phyloP scores from a whole-genome alignment of 164 flowering plant species.

The Stephania japonica region DNA sequence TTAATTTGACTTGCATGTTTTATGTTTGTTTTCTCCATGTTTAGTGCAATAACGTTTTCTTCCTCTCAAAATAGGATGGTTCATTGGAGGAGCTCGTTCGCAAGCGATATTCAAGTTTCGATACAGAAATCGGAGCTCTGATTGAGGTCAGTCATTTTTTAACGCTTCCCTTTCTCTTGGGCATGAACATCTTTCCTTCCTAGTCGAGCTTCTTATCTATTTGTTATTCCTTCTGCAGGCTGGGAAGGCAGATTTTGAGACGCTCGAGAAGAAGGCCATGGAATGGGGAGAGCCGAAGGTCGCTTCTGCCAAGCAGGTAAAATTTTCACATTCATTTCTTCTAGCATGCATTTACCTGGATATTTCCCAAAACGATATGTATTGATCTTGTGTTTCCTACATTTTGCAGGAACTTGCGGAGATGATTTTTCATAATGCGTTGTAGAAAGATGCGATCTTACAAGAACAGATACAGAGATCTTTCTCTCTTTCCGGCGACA shows the following conservation, averaged over 20 bases:
- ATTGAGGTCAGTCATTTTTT: constrained; percentile 50
- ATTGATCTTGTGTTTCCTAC: neutral
- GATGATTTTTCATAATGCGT: constrained; percentile 85
- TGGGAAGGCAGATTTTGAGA: constrained; percentile 87
- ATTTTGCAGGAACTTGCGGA: constrained; percentile 89
- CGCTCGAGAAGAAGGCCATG: constrained; percentile 72
- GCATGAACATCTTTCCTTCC: neutral
- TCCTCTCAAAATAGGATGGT: constrained; percentile 52
- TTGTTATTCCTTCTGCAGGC: constrained; percentile 41
- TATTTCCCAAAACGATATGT: neutral
- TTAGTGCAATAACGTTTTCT: neutral
- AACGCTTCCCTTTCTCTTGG: neutral
- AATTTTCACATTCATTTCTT: neutral
- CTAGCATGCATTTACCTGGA: neutral
- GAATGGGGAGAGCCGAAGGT: constrained; percentile 96
- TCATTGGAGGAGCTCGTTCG: constrained; percentile 67
- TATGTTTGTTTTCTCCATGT: neutral
- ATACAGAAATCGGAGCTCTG: constrained; percentile 70
- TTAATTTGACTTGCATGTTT: neutral
- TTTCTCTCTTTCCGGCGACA: neutral
- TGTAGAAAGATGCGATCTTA: constrained; percentile 26
- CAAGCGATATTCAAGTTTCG: constrained; percentile 83
- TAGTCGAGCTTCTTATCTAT: neutral
- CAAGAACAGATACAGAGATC: neutral
- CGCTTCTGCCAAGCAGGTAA: constrained; percentile 92